Percentiles rank a stretch among this genome's conserved stretches.
phyloP scores from a whole-genome alignment of 2,329 filamentous ascomycete species.

The Cryphonectria radicalis region DNA sequence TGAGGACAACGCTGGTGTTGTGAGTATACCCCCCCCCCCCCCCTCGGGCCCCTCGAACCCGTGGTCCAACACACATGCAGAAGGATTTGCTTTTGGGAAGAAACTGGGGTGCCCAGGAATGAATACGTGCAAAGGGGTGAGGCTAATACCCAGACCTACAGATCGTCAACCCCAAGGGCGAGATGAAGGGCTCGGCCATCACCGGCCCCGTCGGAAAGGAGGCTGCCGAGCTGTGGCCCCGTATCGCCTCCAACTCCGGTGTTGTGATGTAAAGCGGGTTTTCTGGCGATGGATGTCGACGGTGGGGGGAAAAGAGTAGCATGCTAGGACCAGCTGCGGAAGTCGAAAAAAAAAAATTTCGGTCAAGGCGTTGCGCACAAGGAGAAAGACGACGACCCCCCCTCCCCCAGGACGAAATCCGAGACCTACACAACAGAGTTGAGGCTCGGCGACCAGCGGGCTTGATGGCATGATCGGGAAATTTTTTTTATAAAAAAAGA shows the following conservation, averaged over 20 bases:
- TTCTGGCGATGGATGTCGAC: conserved; percentile 20
- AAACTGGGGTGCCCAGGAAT: too few species aligned
- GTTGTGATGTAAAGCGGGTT: conserved; percentile 93
- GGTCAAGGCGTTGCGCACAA: conserved; percentile 32
- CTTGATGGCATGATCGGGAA: conserved; percentile 32
- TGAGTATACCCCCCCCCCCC: conserved; percentile 55
- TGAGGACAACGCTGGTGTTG: conserved; percentile 99
- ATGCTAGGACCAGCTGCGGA: conserved; percentile 27
- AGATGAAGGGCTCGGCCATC: conserved; percentile 99
- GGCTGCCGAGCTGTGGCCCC: conserved; percentile 99
- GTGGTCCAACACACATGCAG: not conserved
- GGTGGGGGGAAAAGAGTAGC: conserved; percentile 20
- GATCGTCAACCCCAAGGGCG: conserved; percentile 99
- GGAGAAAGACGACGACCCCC: conserved; percentile 15
- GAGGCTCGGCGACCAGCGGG: conserved; percentile 39
- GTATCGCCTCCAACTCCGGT: conserved; percentile 99
- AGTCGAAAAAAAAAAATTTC: conserved; percentile 26
- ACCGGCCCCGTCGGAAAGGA: conserved; percentile 99
- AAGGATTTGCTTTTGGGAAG: too few species aligned
- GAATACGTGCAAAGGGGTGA: not conserved
- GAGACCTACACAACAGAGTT: conserved; percentile 30
- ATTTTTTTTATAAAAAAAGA: conserved; percentile 1
- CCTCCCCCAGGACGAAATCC: conserved; percentile 21
- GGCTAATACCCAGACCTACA: conserved; percentile 49
- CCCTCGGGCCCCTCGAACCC: too few species aligned